These are phyloP conservation scores for Botrytis fabae DNA, from an alignment of 2,329 filamentous ascomycete genomes.

Conservation along the genomic window DNA sequence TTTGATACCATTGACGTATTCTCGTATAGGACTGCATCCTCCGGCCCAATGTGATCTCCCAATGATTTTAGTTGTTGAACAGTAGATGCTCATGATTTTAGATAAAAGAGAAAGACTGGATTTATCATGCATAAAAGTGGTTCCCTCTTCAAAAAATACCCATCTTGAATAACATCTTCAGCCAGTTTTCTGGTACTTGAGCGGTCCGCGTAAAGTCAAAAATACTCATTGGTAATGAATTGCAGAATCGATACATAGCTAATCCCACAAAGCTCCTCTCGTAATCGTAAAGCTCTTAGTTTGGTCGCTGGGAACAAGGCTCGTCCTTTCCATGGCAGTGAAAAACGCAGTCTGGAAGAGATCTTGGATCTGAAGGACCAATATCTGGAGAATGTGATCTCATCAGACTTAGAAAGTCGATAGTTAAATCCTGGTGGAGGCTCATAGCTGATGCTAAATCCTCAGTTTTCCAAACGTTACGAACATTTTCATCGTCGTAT, in stretches of 20 bases:
- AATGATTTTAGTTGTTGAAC: neutral
- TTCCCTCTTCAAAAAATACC: neutral
- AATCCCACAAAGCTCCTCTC: accelerated
- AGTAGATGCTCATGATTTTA: neutral
- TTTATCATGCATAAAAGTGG: neutral
- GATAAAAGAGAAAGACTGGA: neutral
- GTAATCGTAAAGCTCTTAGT: too few relatives aligned
- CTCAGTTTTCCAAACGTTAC: neutral
- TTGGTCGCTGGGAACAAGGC: neutral
- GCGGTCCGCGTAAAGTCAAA: neutral
- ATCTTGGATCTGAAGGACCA: neutral
- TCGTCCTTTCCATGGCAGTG: neutral
- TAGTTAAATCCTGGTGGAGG: neutral
- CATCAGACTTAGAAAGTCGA: neutral
- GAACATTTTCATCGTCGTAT: accelerated
- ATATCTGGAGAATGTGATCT: neutral
- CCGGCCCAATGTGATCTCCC: neutral
- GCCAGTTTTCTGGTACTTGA: neutral
- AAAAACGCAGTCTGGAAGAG: neutral
- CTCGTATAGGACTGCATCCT: neutral
- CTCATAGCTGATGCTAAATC: neutral
- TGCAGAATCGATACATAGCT: neutral
- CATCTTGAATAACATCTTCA: neutral
- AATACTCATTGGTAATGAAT: neutral
- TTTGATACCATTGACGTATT: neutral